Percentiles rank a stretch among this genome's conserved stretches.
phyloP scores from a whole-genome alignment of 164 flowering plant genomes.

The Stephania yunnanensis region DNA sequence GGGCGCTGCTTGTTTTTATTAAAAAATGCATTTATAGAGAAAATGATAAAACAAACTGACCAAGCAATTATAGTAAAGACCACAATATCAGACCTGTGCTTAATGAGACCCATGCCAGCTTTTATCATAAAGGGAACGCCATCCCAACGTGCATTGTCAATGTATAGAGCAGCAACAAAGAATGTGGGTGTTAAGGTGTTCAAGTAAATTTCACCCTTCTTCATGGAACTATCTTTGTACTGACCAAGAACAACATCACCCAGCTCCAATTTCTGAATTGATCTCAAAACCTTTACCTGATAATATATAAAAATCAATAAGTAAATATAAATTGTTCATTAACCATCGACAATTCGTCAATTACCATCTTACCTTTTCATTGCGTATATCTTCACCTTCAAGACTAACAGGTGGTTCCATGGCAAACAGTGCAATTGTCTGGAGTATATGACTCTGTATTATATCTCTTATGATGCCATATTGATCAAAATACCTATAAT shows the following conservation, averaged over 20 bases:
- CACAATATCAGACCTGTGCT: constrained; percentile 35
- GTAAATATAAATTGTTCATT: neutral
- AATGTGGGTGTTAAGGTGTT: constrained; percentile 50
- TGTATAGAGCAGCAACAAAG: constrained; percentile 49
- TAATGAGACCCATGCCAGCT: constrained; percentile 57
- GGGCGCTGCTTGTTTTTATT: neutral
- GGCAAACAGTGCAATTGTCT: constrained; percentile 54
- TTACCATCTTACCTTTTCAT: constrained; percentile 44
- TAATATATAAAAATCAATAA: constrained; percentile 12
- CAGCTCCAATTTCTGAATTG: constrained; percentile 41
- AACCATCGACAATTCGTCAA: neutral
- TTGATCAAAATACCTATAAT: constrained; percentile 43
- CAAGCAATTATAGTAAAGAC: neutral
- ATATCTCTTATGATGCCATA: constrained; percentile 56
- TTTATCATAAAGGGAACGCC: constrained; percentile 64
- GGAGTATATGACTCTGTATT: constrained; percentile 56
- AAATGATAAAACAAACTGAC: neutral
- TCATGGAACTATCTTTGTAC: constrained; percentile 38
- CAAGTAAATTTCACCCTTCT: constrained; percentile 31
- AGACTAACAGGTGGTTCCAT: constrained; percentile 67
- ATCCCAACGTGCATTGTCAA: constrained; percentile 74
- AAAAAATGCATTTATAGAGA: neutral
- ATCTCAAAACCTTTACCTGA: constrained; percentile 59
- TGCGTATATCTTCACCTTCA: constrained; percentile 60
- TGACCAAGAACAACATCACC: constrained; percentile 51